Evolutionary conservation across 768 basidiomycete genomes (phyloP), one percentile per base, ranked within the genome.

Genomic region (Epithele typhae): DNA sequence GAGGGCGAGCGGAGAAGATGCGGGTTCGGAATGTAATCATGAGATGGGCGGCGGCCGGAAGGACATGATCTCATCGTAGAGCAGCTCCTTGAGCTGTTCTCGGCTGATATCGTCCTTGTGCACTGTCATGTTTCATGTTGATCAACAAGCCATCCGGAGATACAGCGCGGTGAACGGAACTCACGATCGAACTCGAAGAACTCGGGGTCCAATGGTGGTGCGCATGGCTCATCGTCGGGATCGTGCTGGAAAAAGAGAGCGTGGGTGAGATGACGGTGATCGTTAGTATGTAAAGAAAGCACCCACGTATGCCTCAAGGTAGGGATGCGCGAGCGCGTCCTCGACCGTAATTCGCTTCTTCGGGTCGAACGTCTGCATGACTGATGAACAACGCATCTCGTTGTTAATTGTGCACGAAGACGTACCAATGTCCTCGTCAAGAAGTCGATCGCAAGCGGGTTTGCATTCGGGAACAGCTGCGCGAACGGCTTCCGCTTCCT

Each of bases 131-230:
- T n/a, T n/a, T n/a, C n/a, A n/a, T n/a, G n/a, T n/a, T n/a, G n/a
- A n/a, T n/a, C n/a, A n/a, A n/a, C n/a, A n/a, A n/a, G n/a, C n/a
- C n/a, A n/a, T n/a, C n/a, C n/a, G n/a, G n/a, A n/a, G n/a, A n/a
- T n/a, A n/a, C n/a, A n/a, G n/a, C n/a, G n/a, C n/a, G n/a, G n/a
- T n/a, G n/a, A 5, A 15, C 7, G 46, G 43, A 4, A 77, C 87
- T 68, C 54, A 90, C 87, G 68, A 65, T 99, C 96, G 64, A 98
- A 98, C 61, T 95, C 92, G 66, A 99, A 99, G 75, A 98, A 99
- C 55, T 87, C 85, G 4, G 92, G 87, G 55, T 91, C 89, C 39
- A 99, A 82, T n/a, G 95, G 94, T 4, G 92, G 87, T 0, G 94
- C 94, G 19, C 85, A 80, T 0, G 96, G 96, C 67, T 99, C 96